Conservation (phyloP, 345 rosid species). For the Lumnitzera littorea region DNA sequence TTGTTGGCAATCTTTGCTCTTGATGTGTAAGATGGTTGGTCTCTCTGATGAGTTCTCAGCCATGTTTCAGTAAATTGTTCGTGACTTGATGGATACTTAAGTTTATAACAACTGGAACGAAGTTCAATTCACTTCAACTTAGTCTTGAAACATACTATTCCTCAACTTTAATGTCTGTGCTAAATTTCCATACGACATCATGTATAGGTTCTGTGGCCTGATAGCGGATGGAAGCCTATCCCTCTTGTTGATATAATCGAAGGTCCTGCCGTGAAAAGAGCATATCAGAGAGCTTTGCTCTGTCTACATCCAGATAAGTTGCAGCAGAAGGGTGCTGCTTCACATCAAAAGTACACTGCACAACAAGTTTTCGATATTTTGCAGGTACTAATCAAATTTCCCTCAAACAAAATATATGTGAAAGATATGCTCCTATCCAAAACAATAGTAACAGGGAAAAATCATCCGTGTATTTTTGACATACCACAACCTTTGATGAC, state of each 20-base stretch:
- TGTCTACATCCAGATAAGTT: constrained; percentile 92
- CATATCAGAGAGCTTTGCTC: constrained; percentile 83
- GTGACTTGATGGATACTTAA: too few relatives aligned
- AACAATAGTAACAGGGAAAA: too few relatives aligned
- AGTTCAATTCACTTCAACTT: too few relatives aligned
- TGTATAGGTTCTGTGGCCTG: constrained; percentile 79
- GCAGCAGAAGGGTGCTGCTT: constrained; percentile 77
- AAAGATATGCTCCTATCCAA: background rate
- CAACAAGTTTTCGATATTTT: constrained; percentile 69
- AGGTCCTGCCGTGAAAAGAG: constrained; percentile 72
- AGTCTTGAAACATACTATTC: too few relatives aligned
- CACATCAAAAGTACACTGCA: constrained; percentile 64
- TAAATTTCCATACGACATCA: background rate
- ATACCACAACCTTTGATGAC: too few relatives aligned
- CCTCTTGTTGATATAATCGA: constrained; percentile 86
- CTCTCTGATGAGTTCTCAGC: too few relatives aligned
- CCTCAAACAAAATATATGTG: background rate
- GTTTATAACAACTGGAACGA: too few relatives aligned
- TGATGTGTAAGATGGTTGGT: too few relatives aligned
- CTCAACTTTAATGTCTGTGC: background rate
- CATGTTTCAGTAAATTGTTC: too few relatives aligned
- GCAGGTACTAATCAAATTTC: constrained; percentile 43
- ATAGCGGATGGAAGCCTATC: constrained; percentile 79
- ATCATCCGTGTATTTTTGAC: too few relatives aligned
- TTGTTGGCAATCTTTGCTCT: too few relatives aligned